These are phyloP conservation scores for Sphagnurus paluster DNA, from an alignment of 1,284 basidiomycete genomes.

Conservation along the genomic window DNA sequence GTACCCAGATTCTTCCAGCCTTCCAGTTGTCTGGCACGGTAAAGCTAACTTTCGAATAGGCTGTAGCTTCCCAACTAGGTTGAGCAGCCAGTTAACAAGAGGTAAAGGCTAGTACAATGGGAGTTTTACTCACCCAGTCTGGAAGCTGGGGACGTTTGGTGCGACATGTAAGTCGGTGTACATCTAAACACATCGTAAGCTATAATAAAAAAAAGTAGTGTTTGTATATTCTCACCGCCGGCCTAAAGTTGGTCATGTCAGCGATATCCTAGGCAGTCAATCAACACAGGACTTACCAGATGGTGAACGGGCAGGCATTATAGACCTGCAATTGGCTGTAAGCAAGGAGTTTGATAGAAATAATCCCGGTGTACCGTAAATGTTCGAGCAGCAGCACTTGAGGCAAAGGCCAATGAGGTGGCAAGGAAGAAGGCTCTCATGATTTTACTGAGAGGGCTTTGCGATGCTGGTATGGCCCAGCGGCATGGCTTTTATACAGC, in stretches of 20 bases:
- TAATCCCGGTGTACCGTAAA: slow-evolving; percentile 32
- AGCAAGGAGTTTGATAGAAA: slow-evolving; percentile 6
- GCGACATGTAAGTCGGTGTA: slow-evolving; percentile 43
- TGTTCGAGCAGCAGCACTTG: slow-evolving; percentile 37
- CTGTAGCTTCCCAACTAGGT: slow-evolving; percentile 43
- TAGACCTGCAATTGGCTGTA: slow-evolving; percentile 33
- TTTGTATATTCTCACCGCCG: slow-evolving; percentile 28
- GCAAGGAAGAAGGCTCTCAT: slow-evolving; percentile 5
- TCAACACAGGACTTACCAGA: slow-evolving; percentile 34
- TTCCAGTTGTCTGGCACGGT: slow-evolving; percentile 49
- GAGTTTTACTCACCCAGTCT: slow-evolving; percentile 39
- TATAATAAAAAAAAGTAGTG: not conserved
- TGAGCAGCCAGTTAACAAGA: not conserved
- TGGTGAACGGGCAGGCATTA: slow-evolving; percentile 45
- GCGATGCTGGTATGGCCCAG: too few relatives aligned
- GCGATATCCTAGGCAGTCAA: not conserved
- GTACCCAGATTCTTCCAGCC: slow-evolving; percentile 49
- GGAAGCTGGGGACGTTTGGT: slow-evolving; percentile 30
- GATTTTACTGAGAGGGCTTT: not conserved
- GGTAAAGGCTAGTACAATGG: not conserved
- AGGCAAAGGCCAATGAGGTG: slow-evolving; percentile 14
- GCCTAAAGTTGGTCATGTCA: slow-evolving; percentile 25
- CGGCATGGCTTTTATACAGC: not conserved
- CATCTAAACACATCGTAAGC: slow-evolving; percentile 23
- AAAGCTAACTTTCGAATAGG: slow-evolving; percentile 38